A percentile compares a stretch with the other conserved stretches of the same genome.
Evolutionary conservation across 2,329 filamentous ascomycete genomes (phyloP).

Genomic region (Pseudogymnoascus sp.): DNA sequence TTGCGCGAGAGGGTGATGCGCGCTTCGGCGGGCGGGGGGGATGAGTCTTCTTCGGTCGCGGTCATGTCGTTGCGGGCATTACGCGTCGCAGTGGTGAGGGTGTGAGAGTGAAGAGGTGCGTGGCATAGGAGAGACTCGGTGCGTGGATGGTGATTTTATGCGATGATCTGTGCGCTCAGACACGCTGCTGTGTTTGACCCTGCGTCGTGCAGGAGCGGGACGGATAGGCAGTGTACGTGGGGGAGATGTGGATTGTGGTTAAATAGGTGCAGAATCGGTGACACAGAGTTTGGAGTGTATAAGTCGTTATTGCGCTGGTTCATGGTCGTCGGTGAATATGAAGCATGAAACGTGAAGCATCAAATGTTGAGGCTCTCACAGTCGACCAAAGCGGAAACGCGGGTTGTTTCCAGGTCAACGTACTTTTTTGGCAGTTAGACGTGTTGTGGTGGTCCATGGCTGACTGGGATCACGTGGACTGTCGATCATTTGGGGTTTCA

Average conservation of each 20-base stretch:
- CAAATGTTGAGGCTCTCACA: background rate
- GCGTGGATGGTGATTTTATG: background rate
- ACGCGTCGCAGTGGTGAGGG: background rate
- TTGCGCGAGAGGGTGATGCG: constrained; percentile 9
- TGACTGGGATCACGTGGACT: background rate
- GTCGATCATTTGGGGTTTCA: background rate
- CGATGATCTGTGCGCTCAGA: constrained; percentile 2
- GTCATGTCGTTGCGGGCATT: background rate
- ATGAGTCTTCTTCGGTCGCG: constrained; percentile 3
- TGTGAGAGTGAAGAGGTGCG: background rate
- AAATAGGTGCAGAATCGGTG: background rate
- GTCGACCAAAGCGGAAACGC: background rate
- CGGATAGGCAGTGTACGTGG: no score
- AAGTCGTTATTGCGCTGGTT: background rate
- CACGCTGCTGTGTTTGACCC: background rate
- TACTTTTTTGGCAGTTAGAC: background rate
- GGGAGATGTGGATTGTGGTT: background rate
- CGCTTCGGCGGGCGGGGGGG: background rate
- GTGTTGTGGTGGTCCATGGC: background rate
- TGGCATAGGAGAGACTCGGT: background rate
- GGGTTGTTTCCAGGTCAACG: background rate
- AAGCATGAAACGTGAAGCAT: no score
- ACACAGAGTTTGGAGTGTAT: background rate
- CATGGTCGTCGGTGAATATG: background rate
- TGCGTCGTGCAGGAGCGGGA: constrained; percentile 4